Conservation (phyloP, 345 rosid genomes). For the Chamaenerion angustifolium region DNA sequence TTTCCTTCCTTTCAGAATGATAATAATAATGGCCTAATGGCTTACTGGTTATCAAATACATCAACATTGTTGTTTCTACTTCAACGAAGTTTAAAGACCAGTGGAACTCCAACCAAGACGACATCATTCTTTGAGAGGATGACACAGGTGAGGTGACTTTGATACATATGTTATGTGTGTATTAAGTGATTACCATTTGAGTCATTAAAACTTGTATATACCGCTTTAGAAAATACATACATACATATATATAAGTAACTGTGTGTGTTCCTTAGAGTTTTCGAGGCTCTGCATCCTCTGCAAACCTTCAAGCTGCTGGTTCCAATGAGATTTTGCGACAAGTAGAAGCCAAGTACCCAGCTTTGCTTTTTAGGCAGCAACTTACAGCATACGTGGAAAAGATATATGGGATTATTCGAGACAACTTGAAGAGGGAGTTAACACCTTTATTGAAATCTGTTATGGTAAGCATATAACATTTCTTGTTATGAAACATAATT, state of each 20-base stretch:
- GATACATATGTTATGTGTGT: no score
- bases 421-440: constrained; percentile 69
- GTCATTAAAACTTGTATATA: no score
- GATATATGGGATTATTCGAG: constrained; percentile 77
- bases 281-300: constrained; percentile 64
- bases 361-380: constrained; percentile 94
- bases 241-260: no score
- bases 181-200: no score
- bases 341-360: constrained; percentile 95
- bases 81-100: constrained; percentile 53
- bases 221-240: no score
- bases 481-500: no score
- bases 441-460: constrained; percentile 16
- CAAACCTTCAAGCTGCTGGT: constrained; percentile 23
- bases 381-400: constrained; percentile 90
- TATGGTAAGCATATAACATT: no score
- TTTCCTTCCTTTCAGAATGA: constrained; percentile 26
- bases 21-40: constrained; percentile 65
- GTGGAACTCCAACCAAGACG: constrained; percentile 32
- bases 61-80: constrained; percentile 70
- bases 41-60: constrained; percentile 82
- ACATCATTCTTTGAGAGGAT: constrained; percentile 80
- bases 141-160: constrained; percentile 40
- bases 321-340: constrained; percentile 35
- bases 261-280: constrained; percentile 40